These are phyloP conservation scores for Phytopythium delawarense DNA, from an alignment of 352 stramenopile species.

Conservation along the genomic window DNA sequence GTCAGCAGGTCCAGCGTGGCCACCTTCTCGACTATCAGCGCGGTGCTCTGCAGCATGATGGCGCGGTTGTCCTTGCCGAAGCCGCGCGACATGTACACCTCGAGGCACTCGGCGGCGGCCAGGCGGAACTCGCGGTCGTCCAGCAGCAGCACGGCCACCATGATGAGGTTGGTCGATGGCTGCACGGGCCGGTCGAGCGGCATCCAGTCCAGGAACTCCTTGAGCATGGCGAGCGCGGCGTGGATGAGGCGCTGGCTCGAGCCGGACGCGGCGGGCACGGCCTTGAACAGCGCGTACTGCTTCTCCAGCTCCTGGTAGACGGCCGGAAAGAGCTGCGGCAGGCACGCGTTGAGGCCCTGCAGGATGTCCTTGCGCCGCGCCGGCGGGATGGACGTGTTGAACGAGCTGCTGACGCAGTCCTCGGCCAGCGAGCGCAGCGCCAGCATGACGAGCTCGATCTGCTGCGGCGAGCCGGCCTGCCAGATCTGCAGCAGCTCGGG, in stretches of 20 bases:
- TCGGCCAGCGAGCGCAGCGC: slow-evolving; percentile 69
- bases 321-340: slow-evolving; percentile 61
- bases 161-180: slow-evolving; percentile 53
- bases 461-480: slow-evolving; percentile 28
- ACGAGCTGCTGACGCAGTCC: slow-evolving; percentile 75
- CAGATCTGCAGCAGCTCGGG: slow-evolving; percentile 63
- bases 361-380: slow-evolving; percentile 74
- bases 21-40: slow-evolving; percentile 55
- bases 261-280: slow-evolving; percentile 6
- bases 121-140: slow-evolving; percentile 48
- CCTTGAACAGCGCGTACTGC: slow-evolving; percentile 56
- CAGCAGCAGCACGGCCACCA: slow-evolving; percentile 57
- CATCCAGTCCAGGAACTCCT: slow-evolving; percentile 84
- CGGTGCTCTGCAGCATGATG: slow-evolving; percentile 60
- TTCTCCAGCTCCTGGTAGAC: slow-evolving; percentile 74
- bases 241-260: slow-evolving; percentile 55
- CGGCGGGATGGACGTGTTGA: slow-evolving; percentile 76
- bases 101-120: slow-evolving; percentile 57
- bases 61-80: slow-evolving; percentile 69
- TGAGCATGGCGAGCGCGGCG: slow-evolving; percentile 63
- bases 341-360: slow-evolving; percentile 68
- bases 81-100: slow-evolving; percentile 58
- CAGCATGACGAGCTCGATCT: slow-evolving; percentile 70
- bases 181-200: slow-evolving; percentile 57
- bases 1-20: slow-evolving; percentile 36